phyloP scores from a whole-genome alignment of 352 stramenopile genomes.

The Phytophthora aleatoria region DNA sequence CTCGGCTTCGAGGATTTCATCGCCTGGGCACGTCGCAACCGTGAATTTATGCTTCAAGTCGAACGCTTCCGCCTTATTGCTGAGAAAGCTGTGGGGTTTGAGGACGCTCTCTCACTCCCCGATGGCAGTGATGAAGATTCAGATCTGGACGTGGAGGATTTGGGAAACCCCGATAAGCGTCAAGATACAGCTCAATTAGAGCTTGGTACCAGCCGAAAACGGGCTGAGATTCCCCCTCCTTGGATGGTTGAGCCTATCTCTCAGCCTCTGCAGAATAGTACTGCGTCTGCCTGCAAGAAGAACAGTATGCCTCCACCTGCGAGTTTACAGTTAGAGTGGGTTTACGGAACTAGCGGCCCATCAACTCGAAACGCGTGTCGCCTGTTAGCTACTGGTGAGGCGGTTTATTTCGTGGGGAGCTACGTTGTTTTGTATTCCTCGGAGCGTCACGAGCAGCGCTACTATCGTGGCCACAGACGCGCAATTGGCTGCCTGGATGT shows the following conservation, averaged over 20 bases:
- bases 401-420: slow-evolving; percentile 77
- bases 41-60: slow-evolving; percentile 86
- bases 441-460: slow-evolving; percentile 62
- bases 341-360: slow-evolving; percentile 68
- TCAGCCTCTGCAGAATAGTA: neutral
- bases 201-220: slow-evolving; percentile 10
- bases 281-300: slow-evolving; percentile 6
- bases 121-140: slow-evolving; percentile 79
- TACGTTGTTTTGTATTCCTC: slow-evolving; percentile 79
- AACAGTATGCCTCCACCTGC: slow-evolving; percentile 50
- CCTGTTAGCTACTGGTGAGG: slow-evolving; percentile 56
- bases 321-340: slow-evolving; percentile 77
- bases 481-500: slow-evolving; percentile 70
- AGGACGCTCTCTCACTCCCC: slow-evolving; percentile 65
- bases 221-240: slow-evolving; percentile 31
- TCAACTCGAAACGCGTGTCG: slow-evolving; percentile 53
- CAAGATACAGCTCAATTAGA: neutral
- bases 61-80: slow-evolving; percentile 78
- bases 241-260: slow-evolving; percentile 59
- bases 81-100: slow-evolving; percentile 66
- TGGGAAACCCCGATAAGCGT: slow-evolving; percentile 7
- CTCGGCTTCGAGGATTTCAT: slow-evolving; percentile 85
- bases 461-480: slow-evolving; percentile 68
- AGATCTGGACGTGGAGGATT: slow-evolving; percentile 62
- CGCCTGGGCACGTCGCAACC: slow-evolving; percentile 81